These are phyloP conservation scores for Arachis monticola DNA, from an alignment of 331 rosid genomes.

Conservation along the genomic window DNA sequence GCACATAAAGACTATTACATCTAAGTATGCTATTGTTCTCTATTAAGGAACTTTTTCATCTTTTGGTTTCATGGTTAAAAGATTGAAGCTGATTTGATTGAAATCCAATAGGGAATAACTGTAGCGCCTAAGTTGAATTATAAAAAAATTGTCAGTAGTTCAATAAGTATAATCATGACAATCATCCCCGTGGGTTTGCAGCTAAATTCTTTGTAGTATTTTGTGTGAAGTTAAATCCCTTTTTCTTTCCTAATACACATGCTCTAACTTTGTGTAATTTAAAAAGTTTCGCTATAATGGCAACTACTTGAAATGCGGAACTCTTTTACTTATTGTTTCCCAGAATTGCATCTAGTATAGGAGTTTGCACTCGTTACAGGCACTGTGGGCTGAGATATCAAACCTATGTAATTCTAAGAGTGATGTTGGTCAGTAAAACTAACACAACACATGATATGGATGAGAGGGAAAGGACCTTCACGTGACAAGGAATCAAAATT, in stretches of 20 bases:
- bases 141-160: not conserved
- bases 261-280: not conserved
- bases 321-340: not conserved
- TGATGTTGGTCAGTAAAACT: no score
- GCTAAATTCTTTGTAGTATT: not conserved
- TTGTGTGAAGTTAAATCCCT: not conserved
- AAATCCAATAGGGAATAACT: not conserved
- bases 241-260: not conserved
- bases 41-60: not conserved
- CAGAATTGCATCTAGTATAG: no score
- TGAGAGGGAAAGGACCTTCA: not conserved
- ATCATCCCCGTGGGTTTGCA: not conserved
- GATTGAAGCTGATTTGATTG: conserved; percentile 23
- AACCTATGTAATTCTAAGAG: no score
- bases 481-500: not conserved
- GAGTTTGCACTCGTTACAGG: no score
- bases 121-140: not conserved
- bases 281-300: not conserved
- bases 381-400: no score
- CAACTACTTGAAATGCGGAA: conserved; percentile 18
- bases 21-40: conserved; percentile 55
- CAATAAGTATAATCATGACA: not conserved
- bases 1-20: conserved; percentile 64
- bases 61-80: not conserved
- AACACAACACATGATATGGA: not conserved